phyloP scores from a whole-genome alignment of 139 green algal species.

The Coccomyxa sp. region DNA sequence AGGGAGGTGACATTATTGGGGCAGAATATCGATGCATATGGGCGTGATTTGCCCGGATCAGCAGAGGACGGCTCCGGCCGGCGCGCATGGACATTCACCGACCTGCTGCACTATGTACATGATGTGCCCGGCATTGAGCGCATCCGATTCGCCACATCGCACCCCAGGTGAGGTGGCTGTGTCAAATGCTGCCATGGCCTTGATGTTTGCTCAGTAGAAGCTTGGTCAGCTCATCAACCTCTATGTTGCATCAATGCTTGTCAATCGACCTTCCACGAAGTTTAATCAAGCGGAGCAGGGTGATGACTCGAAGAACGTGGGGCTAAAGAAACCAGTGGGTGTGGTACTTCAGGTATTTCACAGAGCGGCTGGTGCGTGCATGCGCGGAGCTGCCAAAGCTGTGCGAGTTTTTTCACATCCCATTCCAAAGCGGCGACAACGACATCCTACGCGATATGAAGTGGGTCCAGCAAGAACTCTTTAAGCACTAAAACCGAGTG shows the following conservation, averaged over 20 bases:
- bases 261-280: no score
- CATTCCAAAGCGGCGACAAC: conserved; percentile 93
- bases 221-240: not conserved
- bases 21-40: conserved; percentile 98
- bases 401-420: conserved; percentile 98
- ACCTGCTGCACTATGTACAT: conserved; percentile 85
- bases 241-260: not conserved
- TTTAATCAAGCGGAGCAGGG: no score
- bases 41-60: conserved; percentile 82
- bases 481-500: not conserved
- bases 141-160: conserved; percentile 93
- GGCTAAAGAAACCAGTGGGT: no score
- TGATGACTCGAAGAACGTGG: no score
- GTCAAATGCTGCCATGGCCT: not conserved
- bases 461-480: not conserved
- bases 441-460: conserved; percentile 87
- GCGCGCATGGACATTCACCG: conserved; percentile 89
- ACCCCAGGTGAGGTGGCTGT: conserved; percentile 66
- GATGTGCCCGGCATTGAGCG: conserved; percentile 89
- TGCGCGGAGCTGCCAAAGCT: conserved; percentile 92
- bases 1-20: conserved; percentile 96
- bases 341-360: conserved; percentile 45
- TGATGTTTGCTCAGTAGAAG: not conserved
- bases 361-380: conserved; percentile 84
- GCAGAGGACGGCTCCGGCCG: conserved; percentile 66